These are phyloP conservation scores for Aureobasidium sp. DNA, from an alignment of 2,329 filamentous ascomycete species.

Conservation along the genomic window DNA sequence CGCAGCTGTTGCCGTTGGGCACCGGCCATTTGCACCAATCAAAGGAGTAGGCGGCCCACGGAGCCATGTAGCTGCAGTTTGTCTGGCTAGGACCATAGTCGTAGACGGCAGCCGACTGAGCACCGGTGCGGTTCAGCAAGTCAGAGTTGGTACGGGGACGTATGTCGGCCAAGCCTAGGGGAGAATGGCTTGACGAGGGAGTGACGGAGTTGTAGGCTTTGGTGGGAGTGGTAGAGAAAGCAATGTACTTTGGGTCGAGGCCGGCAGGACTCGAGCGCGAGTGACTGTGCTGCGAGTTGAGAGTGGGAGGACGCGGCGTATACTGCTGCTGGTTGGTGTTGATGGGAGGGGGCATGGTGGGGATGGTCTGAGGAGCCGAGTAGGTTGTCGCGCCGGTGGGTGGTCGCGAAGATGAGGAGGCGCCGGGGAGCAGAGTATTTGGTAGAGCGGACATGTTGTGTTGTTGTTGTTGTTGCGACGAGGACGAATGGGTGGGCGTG, in stretches of 20 bases:
- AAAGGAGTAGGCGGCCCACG: conserved; percentile 92
- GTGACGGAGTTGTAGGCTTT: conserved; percentile 38
- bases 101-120: conserved; percentile 49
- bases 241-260: conserved; percentile 53
- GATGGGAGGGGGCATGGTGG: conserved; percentile 44
- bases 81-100: conserved; percentile 58
- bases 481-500: conserved; percentile 23
- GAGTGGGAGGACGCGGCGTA: conserved; percentile 53
- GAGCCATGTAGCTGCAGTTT: conserved; percentile 87
- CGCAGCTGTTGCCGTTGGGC: conserved; percentile 59
- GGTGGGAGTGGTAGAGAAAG: conserved; percentile 49
- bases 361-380: conserved; percentile 47
- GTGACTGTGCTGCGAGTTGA: conserved; percentile 64
- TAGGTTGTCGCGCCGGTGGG: conserved; percentile 33
- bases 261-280: conserved; percentile 75
- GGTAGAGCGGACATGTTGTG: conserved; percentile 39
- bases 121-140: conserved; percentile 55
- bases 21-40: conserved; percentile 99
- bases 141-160: conserved; percentile 75
- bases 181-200: conserved; percentile 69
- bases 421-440: conserved; percentile 50
- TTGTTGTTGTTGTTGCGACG: background rate
- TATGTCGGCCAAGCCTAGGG: conserved; percentile 85
- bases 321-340: conserved; percentile 51
- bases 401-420: conserved; percentile 25